A percentile compares a stretch with the other conserved stretches of the same genome.
phyloP scores from a whole-genome alignment of 2,329 filamentous ascomycete genomes.

The Helotiales sp. region DNA sequence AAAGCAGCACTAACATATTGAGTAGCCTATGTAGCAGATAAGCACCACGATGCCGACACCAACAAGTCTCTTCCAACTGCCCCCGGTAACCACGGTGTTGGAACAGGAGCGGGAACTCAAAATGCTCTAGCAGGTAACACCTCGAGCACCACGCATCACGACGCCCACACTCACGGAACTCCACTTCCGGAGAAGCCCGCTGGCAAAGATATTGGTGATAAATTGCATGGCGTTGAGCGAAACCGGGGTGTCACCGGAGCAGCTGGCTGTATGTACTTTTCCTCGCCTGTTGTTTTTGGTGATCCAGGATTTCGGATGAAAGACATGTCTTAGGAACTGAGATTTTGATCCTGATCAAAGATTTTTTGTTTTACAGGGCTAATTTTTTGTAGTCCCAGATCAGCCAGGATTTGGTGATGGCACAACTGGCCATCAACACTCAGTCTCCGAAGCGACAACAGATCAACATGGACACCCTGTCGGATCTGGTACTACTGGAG shows the following conservation, averaged over 20 bases:
- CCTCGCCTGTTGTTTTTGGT: too few relatives aligned
- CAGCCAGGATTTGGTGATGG: conserved; percentile 19
- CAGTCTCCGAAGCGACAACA: conserved; percentile 7
- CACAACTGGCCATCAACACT: background rate
- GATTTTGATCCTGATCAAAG: too few relatives aligned
- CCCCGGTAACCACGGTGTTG: conserved; percentile 25
- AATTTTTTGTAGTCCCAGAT: too few relatives aligned
- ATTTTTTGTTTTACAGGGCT: too few relatives aligned
- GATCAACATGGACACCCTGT: conserved; percentile 10
- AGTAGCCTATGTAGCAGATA: conserved; percentile 26
- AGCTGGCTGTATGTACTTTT: too few relatives aligned
- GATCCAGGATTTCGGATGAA: too few relatives aligned
- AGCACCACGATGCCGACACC: conserved; percentile 23
- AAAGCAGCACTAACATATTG: background rate
- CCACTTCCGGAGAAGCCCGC: conserved; percentile 25
- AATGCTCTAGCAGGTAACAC: conserved; percentile 21
- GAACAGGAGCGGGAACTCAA: conserved; percentile 28
- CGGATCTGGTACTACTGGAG: conserved; percentile 7
- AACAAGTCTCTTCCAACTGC: conserved; percentile 26
- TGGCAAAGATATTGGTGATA: conserved; percentile 32
- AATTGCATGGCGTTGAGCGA: conserved; percentile 32
- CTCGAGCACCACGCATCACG: conserved; percentile 25
- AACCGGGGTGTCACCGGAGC: conserved; percentile 32
- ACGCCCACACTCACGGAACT: conserved; percentile 13
- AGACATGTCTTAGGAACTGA: too few relatives aligned